Evolutionary conservation across 768 basidiomycete species (phyloP), one percentile per base, ranked within the genome.

Genomic region (Austroboletus festivus): DNA sequence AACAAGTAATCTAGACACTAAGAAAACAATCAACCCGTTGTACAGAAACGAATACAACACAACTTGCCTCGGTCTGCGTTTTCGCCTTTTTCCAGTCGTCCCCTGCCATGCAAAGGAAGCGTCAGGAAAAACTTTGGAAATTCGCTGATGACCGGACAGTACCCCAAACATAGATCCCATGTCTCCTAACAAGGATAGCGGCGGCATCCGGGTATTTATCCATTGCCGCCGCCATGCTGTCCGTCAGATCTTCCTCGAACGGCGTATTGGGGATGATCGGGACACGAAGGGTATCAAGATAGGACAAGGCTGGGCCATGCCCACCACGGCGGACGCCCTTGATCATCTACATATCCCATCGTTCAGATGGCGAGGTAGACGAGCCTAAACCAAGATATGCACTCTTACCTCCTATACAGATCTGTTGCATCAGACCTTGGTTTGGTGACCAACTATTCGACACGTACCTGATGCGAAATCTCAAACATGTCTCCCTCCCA

Each of bases 221-320:
- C 88, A 93, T 92, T 3, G 90, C 90, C 30, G 81, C 82, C 0
- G 82, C 89, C 90, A 94, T 93, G 52, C 88, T 86, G 35, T 89
- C 89, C 51, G 83, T 87, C 48, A 94, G 71, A 63, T 93, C 91
- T 64, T 93, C 91, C 64, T 94, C 92, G 50, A 88, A 77, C 5
- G 91, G 91, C 1, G 92, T 94, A 60, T 93, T 94, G 56, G 90
- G 86, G 51, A 93, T 94, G 60, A 94, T 93, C 0, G 91, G 92
- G 2, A 94, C 72, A 44, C 81, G 82, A 9, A 93, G 77, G 4
- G 88, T 93, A 67, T 94, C 89, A 44, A 91, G 80, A 67, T 91
- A 93, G 1, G 86, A 85, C 53, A 92, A 62, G 0, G 89, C 78
- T n/a, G 70, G 66, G 1, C 87, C 89, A n/a, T 76, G 82, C 11